A percentile compares a stretch with the other conserved stretches of the same genome.
Conservation (phyloP, 345 rosid genomes). For the Arabis hirsuta region DNA sequence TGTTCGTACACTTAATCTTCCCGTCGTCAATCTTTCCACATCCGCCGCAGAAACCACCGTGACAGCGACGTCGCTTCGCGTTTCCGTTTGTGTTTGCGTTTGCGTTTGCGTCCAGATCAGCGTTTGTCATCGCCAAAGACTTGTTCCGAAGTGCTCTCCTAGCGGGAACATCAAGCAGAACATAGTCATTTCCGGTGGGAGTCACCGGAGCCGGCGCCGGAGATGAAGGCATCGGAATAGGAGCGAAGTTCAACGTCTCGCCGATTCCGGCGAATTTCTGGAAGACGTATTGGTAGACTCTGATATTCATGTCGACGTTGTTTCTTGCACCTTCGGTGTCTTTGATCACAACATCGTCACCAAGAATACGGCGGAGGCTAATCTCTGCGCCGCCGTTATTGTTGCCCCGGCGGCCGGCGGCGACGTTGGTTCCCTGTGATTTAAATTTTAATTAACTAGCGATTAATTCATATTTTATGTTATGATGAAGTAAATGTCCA, state of each 20-base stretch:
- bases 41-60: neutral
- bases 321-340: slow-evolving; percentile 7
- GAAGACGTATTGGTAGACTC: slow-evolving; percentile 25
- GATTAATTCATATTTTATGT: slow-evolving; percentile 14
- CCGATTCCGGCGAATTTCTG: slow-evolving; percentile 31
- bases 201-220: neutral
- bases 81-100: neutral
- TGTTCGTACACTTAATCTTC: slow-evolving; percentile 27
- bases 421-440: slow-evolving; percentile 23
- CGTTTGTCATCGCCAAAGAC: neutral
- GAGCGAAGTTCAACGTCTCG: slow-evolving; percentile 20
- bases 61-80: neutral
- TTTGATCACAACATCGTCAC: neutral
- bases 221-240: slow-evolving; percentile 18
- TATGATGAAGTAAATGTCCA: neutral
- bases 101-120: neutral
- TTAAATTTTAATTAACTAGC: neutral
- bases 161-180: slow-evolving; percentile 36
- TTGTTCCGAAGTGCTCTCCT: slow-evolving; percentile 28
- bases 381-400: neutral
- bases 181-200: slow-evolving; percentile 19
- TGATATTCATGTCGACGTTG: slow-evolving; percentile 24
- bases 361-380: neutral
- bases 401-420: neutral
- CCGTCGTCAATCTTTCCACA: neutral